Conservation (phyloP, 2,329 filamentous ascomycete genomes). For the Penicillium sp. region DNA sequence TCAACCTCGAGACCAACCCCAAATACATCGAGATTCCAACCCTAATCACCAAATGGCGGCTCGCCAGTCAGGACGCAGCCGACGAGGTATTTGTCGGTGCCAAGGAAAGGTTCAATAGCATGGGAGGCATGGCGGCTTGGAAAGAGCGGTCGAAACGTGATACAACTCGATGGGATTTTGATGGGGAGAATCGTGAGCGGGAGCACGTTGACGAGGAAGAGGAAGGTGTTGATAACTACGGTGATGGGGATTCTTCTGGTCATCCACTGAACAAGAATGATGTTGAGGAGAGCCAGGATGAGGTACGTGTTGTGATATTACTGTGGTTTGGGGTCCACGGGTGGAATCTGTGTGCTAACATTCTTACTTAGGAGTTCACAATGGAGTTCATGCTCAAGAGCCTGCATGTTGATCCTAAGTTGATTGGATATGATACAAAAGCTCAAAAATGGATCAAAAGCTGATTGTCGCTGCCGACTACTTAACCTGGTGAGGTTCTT, state of each 20-base stretch:
- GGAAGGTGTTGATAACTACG: constrained; percentile 22
- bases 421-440: constrained; percentile 63
- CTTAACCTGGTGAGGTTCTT: not conserved
- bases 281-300: constrained; percentile 37
- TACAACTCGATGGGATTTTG: constrained; percentile 41
- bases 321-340: not conserved
- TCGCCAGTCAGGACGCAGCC: constrained; percentile 60
- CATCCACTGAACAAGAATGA: constrained; percentile 21
- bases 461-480: not conserved
- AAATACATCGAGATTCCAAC: constrained; percentile 56
- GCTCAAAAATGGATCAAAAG: constrained; percentile 54
- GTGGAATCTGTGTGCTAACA: not conserved
- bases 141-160: constrained; percentile 49
- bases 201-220: constrained; percentile 35
- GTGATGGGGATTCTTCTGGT: constrained; percentile 39
- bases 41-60: constrained; percentile 61
- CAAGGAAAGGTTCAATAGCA: constrained; percentile 58
- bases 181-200: constrained; percentile 39
- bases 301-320: constrained; percentile 19
- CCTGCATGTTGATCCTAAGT: constrained; percentile 60
- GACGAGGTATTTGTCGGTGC: constrained; percentile 65
- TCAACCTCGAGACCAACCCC: constrained; percentile 47
- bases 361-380: constrained; percentile 56
- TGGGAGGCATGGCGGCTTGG: constrained; percentile 62
- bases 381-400: constrained; percentile 68